Evolutionary conservation across 2,329 filamentous ascomycete genomes (phyloP).

Genomic region (Cladophialophora chaetospira): DNA sequence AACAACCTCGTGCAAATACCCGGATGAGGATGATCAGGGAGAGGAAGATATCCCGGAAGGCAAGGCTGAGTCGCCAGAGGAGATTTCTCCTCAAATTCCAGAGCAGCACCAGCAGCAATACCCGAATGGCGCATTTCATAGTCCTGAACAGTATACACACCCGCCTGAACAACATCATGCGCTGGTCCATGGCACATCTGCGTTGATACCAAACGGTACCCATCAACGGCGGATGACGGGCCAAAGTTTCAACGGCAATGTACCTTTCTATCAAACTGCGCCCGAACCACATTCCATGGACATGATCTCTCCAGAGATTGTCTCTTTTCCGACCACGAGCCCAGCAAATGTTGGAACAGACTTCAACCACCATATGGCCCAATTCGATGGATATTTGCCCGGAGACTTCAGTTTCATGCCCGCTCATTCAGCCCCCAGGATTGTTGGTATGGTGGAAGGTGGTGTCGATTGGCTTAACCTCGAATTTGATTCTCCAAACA

Average conservation of each 20-base stretch:
- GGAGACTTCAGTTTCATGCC: constrained; percentile 24
- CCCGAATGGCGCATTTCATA: constrained; percentile 3
- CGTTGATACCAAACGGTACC: neutral
- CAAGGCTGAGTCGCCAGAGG: constrained; percentile 11
- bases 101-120: constrained; percentile 7
- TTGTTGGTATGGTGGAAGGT: constrained; percentile 21
- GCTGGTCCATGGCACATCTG: neutral
- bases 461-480: constrained; percentile 22
- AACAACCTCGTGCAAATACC: constrained; percentile 18
- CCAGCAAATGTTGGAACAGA: constrained; percentile 13
- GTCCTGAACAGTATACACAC: neutral
- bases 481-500: constrained; percentile 22
- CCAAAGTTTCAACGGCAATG: constrained; percentile 1
- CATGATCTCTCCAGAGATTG: constrained; percentile 20
- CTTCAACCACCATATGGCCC: constrained; percentile 17
- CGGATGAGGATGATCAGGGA: constrained; percentile 1
- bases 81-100: neutral
- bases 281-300: constrained; percentile 9
- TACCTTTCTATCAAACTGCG: constrained; percentile 13
- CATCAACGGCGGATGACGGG: constrained; percentile 1
- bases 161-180: neutral
- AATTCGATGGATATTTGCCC: constrained; percentile 17
- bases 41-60: constrained; percentile 1
- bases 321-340: constrained; percentile 19
- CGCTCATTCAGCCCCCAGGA: constrained; percentile 16